phyloP scores from a whole-genome alignment of 2,329 filamentous ascomycete species.

The Colletotrichum tabaci region DNA sequence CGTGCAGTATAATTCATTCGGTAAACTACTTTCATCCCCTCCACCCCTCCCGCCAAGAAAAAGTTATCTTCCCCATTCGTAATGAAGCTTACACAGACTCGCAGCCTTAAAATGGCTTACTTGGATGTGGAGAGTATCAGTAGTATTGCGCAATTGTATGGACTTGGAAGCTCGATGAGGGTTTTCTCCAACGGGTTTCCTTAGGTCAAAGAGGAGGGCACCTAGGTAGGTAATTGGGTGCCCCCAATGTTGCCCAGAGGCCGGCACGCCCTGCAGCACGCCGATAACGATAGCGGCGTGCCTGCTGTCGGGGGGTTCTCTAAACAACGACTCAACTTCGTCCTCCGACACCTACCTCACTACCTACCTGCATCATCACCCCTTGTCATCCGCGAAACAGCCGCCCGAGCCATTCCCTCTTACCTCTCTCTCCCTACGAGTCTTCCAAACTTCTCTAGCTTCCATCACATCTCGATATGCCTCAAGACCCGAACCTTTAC shows the following conservation, averaged over 20 bases:
- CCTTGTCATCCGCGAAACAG: too few relatives aligned
- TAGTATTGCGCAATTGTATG: too few relatives aligned
- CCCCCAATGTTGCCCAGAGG: background rate
- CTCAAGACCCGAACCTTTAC: constrained; percentile 81
- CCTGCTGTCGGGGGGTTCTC: background rate
- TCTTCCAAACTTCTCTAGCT: background rate
- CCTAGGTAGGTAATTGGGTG: background rate
- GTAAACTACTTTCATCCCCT: background rate
- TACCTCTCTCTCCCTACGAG: too few relatives aligned
- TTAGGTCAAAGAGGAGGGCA: background rate
- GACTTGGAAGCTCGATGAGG: background rate
- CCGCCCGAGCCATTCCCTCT: too few relatives aligned
- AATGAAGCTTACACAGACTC: background rate
- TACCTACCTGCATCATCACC: background rate
- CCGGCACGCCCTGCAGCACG: background rate
- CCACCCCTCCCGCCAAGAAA: background rate
- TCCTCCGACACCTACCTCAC: background rate
- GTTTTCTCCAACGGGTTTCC: background rate
- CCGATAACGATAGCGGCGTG: constrained; percentile 8
- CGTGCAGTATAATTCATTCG: background rate
- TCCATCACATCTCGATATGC: constrained; percentile 57
- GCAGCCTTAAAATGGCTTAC: background rate
- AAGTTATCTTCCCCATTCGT: background rate
- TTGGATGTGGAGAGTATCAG: background rate
- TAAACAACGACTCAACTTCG: background rate